A percentile compares a stretch with the other conserved stretches of the same genome.
phyloP scores from a whole-genome alignment of 176 grass and related monocot genomes.

The Panicum miliaceum region DNA sequence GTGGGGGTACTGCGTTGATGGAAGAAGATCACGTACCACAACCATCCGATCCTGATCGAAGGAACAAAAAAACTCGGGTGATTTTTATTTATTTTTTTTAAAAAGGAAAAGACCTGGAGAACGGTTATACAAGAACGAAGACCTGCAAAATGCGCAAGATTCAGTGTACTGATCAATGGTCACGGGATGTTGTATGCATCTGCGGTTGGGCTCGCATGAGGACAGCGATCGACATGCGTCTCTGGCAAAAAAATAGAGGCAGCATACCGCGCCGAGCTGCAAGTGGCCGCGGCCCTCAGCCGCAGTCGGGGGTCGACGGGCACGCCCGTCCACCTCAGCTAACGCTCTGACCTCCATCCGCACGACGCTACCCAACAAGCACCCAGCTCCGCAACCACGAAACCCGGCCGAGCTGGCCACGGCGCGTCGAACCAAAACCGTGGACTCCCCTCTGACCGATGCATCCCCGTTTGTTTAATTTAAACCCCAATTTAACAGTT shows the following conservation, averaged over 20 bases:
- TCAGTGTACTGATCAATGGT: slow-evolving; percentile 23
- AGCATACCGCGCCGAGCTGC: not conserved
- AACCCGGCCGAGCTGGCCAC: slow-evolving; percentile 23
- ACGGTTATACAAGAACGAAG: not conserved
- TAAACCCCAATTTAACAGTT: not conserved
- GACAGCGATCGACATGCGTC: slow-evolving; percentile 37
- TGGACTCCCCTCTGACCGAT: slow-evolving; percentile 40
- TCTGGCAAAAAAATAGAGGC: not conserved
- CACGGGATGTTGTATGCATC: slow-evolving; percentile 37
- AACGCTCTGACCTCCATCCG: slow-evolving; percentile 35
- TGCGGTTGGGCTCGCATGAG: slow-evolving; percentile 31
- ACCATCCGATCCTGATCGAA: no score
- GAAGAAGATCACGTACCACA: no score
- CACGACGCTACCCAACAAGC: slow-evolving; percentile 33
- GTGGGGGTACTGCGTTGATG: no score
- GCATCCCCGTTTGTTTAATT: slow-evolving; percentile 18
- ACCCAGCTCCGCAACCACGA: slow-evolving; percentile 33
- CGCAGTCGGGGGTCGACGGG: slow-evolving; percentile 41
- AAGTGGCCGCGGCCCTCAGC: slow-evolving; percentile 31
- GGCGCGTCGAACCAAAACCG: slow-evolving; percentile 30
- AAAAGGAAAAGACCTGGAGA: not conserved
- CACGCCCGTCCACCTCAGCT: slow-evolving; percentile 40
- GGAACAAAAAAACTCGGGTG: no score
- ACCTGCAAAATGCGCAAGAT: not conserved
- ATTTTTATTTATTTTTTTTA: not conserved